Percentiles rank a stretch among this genome's conserved stretches.
Conservation (phyloP, 2,329 filamentous ascomycete genomes). For the Phoma sp. region DNA sequence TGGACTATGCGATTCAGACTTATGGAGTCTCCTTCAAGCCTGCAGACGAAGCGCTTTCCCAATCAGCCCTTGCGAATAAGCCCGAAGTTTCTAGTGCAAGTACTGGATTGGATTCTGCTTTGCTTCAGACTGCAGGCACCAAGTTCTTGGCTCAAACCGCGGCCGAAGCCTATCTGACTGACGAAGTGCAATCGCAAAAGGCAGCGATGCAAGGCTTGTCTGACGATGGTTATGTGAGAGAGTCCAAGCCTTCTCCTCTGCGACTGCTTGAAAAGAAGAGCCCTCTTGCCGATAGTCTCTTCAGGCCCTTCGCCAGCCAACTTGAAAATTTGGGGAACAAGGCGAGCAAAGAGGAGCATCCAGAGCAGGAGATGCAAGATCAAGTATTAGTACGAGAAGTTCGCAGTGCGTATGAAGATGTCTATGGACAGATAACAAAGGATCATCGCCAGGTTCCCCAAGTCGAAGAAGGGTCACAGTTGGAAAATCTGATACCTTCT, state of each 20-base stretch:
- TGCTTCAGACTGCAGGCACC: neutral
- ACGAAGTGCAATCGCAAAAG: constrained; percentile 37
- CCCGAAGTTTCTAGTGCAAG: neutral
- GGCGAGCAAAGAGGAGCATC: neutral
- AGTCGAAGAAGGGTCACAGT: neutral
- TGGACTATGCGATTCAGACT: constrained; percentile 31
- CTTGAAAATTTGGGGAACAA: constrained; percentile 33
- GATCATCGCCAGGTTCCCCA: constrained; percentile 26
- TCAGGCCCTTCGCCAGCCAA: constrained; percentile 38
- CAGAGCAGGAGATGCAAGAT: constrained; percentile 24
- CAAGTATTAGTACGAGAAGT: constrained; percentile 32
- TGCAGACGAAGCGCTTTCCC: constrained; percentile 15
- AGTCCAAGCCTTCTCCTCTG: constrained; percentile 18
- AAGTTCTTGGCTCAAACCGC: constrained; percentile 9
- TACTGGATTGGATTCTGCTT: neutral
- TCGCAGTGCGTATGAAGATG: constrained; percentile 35
- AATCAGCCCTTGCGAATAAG: neutral
- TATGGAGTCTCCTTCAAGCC: constrained; percentile 26
- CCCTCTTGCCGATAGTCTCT: constrained; percentile 39
- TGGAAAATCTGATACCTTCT: constrained; percentile 5
- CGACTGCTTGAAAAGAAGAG: constrained; percentile 28
- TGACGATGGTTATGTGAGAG: constrained; percentile 34
- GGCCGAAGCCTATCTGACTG: constrained; percentile 30
- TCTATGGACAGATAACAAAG: constrained; percentile 31
- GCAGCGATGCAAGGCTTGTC: constrained; percentile 37